phyloP scores from a whole-genome alignment of 805 yeast species.

The Saccharomycopsis amapae region DNA sequence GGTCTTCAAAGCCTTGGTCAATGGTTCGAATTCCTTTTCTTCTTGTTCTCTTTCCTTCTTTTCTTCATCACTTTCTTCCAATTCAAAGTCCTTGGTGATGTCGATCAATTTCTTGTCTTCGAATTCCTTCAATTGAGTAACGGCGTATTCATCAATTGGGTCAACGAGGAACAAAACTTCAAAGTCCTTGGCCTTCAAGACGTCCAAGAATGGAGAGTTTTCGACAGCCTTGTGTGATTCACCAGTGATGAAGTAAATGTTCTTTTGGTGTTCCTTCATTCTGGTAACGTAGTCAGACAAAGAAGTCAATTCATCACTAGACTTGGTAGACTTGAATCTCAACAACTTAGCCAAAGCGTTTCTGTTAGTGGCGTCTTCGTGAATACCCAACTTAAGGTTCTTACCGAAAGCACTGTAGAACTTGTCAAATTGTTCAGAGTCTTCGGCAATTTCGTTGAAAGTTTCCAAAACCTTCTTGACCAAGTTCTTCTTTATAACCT shows the following conservation, averaged over 20 bases:
- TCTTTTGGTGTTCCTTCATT: constrained; percentile 99
- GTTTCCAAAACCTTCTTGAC: constrained; percentile 98
- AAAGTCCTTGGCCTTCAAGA: constrained; percentile 95
- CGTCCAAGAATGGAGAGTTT: constrained; percentile 98
- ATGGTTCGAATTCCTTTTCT: constrained; percentile 83
- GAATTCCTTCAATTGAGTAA: constrained; percentile 98
- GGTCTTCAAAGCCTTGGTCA: constrained; percentile 94
- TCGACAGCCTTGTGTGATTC: constrained; percentile 96
- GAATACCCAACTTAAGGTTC: constrained; percentile 98
- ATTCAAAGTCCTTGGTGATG: constrained; percentile 97
- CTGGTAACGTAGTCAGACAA: constrained; percentile 96
- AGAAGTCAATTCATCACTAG: constrained; percentile 89
- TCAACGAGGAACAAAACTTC: constrained; percentile 97
- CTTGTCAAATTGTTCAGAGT: constrained; percentile 95
- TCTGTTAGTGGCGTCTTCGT: constrained; percentile 99
- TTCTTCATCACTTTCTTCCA: constrained; percentile 98
- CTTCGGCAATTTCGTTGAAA: constrained; percentile 99
- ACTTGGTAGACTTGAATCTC: constrained; percentile 95
- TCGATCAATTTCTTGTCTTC: constrained; percentile 99
- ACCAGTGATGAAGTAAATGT: constrained; percentile 98
- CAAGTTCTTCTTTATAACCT: constrained; percentile 98
- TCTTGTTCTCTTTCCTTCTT: constrained; percentile 91
- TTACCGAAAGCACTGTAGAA: constrained; percentile 97
- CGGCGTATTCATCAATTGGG: constrained; percentile 99
- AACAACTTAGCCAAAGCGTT: constrained; percentile 88